A percentile compares a stretch with the other conserved stretches of the same genome.
Conservation (phyloP, 208 protist species). For the Leishmania tropica region DNA sequence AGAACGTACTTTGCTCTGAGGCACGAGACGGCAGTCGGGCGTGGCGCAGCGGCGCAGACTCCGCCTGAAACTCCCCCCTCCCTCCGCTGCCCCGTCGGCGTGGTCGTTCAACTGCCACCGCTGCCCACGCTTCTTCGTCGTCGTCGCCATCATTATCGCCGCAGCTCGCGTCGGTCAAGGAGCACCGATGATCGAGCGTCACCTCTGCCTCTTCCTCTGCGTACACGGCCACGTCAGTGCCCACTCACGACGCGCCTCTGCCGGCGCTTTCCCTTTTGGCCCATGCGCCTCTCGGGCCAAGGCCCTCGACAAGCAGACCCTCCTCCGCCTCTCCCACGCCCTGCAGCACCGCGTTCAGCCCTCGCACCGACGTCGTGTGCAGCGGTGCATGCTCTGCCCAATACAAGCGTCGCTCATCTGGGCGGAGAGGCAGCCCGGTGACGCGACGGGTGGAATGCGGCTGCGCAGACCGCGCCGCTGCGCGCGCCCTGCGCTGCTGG, state of each 20-base stretch:
- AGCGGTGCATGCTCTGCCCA: slow-evolving; percentile 29
- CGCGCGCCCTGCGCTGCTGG: slow-evolving; percentile 2
- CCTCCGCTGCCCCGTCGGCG: background rate
- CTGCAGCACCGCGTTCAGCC: slow-evolving; percentile 25
- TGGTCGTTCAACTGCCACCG: background rate
- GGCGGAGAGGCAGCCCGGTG: slow-evolving; percentile 3
- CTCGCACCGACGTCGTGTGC: slow-evolving; percentile 12
- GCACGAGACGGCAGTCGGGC: background rate
- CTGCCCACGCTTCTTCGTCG: background rate
- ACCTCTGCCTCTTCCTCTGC: background rate
- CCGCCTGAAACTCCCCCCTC: background rate
- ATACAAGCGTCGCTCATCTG: slow-evolving; percentile 15
- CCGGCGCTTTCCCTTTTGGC: background rate
- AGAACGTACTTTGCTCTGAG: background rate
- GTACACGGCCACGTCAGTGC: background rate
- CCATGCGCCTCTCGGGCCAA: background rate
- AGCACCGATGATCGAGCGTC: background rate
- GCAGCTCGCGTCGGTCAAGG: background rate
- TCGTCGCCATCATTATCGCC: background rate
- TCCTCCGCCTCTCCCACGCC: slow-evolving; percentile 27
- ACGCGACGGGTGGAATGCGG: slow-evolving; percentile 7
- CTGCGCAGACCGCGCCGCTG: background rate
- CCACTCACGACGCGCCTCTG: background rate
- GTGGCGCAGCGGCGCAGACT: background rate
- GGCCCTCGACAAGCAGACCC: background rate